Evolutionary conservation across 2,329 filamentous ascomycete species (phyloP).

Genomic region (Aspergillus pseudoterreus): DNA sequence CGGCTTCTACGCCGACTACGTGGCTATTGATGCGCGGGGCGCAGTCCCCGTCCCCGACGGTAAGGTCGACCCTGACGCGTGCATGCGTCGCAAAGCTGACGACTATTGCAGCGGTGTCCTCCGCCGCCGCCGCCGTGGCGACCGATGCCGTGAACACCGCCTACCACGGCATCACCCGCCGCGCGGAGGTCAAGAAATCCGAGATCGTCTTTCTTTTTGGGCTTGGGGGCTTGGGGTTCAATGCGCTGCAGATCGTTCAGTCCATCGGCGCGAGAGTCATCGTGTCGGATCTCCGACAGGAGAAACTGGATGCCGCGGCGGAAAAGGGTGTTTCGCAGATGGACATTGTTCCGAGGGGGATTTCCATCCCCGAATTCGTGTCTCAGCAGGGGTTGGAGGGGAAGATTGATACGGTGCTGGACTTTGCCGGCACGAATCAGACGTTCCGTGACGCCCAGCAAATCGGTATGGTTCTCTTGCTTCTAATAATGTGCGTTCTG

Average conservation of each 20-base stretch:
- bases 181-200: conserved; percentile 31
- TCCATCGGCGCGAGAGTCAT: conserved; percentile 47
- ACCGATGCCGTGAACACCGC: conserved; percentile 42
- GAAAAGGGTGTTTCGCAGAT: conserved; percentile 27
- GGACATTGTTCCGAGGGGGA: conserved; percentile 30
- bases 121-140: conserved; percentile 35
- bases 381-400: conserved; percentile 16
- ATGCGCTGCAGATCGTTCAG: conserved; percentile 42
- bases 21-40: conserved; percentile 21
- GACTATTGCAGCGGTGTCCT: conserved; percentile 8
- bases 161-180: conserved; percentile 38
- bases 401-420: conserved; percentile 28
- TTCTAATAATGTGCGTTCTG: no score
- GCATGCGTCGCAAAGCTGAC: not conserved
- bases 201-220: conserved; percentile 42
- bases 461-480: conserved; percentile 1
- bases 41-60: conserved; percentile 18
- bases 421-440: conserved; percentile 35
- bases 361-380: conserved; percentile 27
- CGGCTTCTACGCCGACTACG: conserved; percentile 43
- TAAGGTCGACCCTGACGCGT: not conserved
- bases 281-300: conserved; percentile 32
- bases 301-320: conserved; percentile 26
- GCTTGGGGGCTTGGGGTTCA: conserved; percentile 41
- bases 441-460: conserved; percentile 35